phyloP scores from a whole-genome alignment of 192 early-diverging fungal genomes.

The Thamnidium elegans region DNA sequence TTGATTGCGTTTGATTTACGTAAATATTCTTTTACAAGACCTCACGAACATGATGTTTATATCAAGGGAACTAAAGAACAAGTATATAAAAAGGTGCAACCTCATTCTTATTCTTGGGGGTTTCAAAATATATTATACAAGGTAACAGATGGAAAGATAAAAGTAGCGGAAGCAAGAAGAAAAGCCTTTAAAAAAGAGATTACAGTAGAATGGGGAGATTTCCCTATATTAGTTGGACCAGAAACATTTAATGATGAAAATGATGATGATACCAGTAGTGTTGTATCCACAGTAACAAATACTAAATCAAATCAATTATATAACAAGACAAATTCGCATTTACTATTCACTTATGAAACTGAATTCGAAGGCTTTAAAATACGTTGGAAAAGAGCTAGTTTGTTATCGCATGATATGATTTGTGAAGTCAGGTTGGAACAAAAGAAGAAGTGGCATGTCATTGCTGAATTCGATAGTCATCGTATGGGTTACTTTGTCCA shows the following conservation, averaged over 20 bases:
- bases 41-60: conserved; percentile 32
- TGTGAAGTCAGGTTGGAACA: conserved; percentile 22
- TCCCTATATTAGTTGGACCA: not conserved
- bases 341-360: conserved; percentile 31
- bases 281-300: not conserved
- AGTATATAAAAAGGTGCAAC: conserved; percentile 28
- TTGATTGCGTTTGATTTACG: conserved; percentile 23
- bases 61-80: conserved; percentile 20
- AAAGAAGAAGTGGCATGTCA: conserved; percentile 12
- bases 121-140: conserved; percentile 34
- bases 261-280: not conserved
- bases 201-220: conserved; percentile 26
- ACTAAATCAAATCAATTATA: conserved; percentile 11
- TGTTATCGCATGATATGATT: conserved; percentile 33
- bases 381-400: conserved; percentile 29
- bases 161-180: conserved; percentile 30
- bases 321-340: conserved; percentile 20
- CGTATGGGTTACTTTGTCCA: conserved; percentile 36
- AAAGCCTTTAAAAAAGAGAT: conserved; percentile 39
- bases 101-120: conserved; percentile 41
- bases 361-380: conserved; percentile 22
- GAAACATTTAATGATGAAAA: conserved; percentile 1
- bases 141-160: conserved; percentile 8
- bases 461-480: conserved; percentile 36
- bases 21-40: conserved; percentile 24